phyloP scores from a whole-genome alignment of 2,329 filamentous ascomycete species.

The Calycina herbarum region DNA sequence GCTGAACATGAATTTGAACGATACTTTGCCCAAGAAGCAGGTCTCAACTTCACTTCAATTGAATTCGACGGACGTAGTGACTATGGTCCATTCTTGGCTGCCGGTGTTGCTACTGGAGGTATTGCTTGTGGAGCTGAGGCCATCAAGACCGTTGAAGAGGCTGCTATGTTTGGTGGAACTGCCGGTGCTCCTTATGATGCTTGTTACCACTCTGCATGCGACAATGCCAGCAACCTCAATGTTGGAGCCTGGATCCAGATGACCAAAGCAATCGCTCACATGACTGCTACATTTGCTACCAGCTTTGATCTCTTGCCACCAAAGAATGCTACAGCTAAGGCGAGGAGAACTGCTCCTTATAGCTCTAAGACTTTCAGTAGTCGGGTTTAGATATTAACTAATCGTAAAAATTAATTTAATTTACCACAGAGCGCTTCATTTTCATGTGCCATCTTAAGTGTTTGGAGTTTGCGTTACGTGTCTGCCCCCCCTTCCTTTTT shows the following conservation, averaged over 20 bases:
- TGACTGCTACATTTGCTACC: conserved; percentile 23
- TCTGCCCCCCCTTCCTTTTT: no score
- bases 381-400: not conserved
- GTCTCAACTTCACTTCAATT: conserved; percentile 19
- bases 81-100: conserved; percentile 73
- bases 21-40: conserved; percentile 21
- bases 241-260: conserved; percentile 59
- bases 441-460: not conserved
- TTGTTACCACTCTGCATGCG: conserved; percentile 61
- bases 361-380: not conserved
- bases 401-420: no score
- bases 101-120: conserved; percentile 70
- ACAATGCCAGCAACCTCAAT: conserved; percentile 57
- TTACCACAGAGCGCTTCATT: not conserved
- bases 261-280: conserved; percentile 48
- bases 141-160: conserved; percentile 68
- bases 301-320: conserved; percentile 19
- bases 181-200: conserved; percentile 58
- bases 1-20: conserved; percentile 24
- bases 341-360: not conserved
- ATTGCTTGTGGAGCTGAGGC: conserved; percentile 76
- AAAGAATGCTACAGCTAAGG: conserved; percentile 4
- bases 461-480: no score
- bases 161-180: conserved; percentile 64
- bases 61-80: conserved; percentile 75